phyloP scores from a whole-genome alignment of 108 stramenopile genomes.

The Nitzschia palea region DNA sequence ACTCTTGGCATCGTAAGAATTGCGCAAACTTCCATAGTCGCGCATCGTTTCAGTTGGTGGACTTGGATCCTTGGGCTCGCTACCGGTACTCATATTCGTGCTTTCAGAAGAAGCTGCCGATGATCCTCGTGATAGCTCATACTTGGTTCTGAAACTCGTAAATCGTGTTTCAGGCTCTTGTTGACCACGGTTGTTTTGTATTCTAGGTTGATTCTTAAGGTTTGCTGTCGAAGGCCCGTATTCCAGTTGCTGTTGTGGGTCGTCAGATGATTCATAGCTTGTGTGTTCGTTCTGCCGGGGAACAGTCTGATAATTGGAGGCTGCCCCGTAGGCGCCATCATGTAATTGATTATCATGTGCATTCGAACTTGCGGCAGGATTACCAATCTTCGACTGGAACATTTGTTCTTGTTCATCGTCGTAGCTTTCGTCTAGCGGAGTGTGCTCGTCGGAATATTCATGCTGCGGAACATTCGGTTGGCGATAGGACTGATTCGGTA shows the following conservation, averaged over 20 bases:
- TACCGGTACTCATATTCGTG: not conserved
- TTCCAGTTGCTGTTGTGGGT: not conserved
- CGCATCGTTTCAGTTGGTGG: not conserved
- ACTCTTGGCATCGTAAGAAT: slow-evolving; percentile 10
- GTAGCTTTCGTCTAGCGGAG: too few species aligned
- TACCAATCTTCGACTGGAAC: not conserved
- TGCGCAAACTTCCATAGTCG: slow-evolving; percentile 6
- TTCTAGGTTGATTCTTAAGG: not conserved
- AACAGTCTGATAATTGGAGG: not conserved
- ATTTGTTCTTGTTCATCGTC: not conserved
- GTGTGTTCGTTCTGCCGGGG: not conserved
- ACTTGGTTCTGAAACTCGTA: slow-evolving; percentile 14
- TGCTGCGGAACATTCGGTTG: too few species aligned
- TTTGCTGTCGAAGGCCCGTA: slow-evolving; percentile 2
- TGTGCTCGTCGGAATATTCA: too few species aligned
- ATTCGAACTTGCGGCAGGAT: not conserved
- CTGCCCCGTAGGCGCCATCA: not conserved
- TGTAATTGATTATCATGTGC: not conserved
- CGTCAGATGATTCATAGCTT: not conserved
- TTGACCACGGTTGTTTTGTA: not conserved
- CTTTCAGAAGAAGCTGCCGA: not conserved
- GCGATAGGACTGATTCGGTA: too few species aligned
- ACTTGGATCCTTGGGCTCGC: not conserved
- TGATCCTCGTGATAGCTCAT: slow-evolving; percentile 2
- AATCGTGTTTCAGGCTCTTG: slow-evolving; percentile 4